phyloP scores from a whole-genome alignment of 2,329 filamentous ascomycete species.

The Diaporthe vexans region DNA sequence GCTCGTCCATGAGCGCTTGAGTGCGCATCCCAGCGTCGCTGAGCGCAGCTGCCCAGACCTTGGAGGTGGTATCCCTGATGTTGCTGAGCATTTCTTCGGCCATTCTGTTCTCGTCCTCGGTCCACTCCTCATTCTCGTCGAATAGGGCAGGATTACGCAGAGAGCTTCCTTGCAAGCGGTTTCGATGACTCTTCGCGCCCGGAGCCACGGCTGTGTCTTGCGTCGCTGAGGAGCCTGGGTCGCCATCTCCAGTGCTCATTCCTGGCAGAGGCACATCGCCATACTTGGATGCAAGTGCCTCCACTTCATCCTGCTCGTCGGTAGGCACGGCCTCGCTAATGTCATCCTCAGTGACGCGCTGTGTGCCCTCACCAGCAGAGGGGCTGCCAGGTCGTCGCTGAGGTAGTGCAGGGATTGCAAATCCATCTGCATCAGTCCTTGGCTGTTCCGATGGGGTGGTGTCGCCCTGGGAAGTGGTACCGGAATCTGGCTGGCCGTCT shows the following conservation, averaged over 20 bases:
- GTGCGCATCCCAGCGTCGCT: slow-evolving; percentile 41
- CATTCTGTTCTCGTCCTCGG: slow-evolving; percentile 73
- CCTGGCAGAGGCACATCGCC: slow-evolving; percentile 51
- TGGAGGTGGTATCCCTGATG: slow-evolving; percentile 72
- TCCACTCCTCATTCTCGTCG: slow-evolving; percentile 62
- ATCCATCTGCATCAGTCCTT: slow-evolving; percentile 74
- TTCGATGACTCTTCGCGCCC: slow-evolving; percentile 41
- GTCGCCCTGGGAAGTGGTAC: slow-evolving; percentile 42
- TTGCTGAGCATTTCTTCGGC: slow-evolving; percentile 81
- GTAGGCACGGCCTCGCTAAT: slow-evolving; percentile 37
- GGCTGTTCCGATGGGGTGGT: slow-evolving; percentile 52
- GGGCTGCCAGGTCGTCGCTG: slow-evolving; percentile 45
- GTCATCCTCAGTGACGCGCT: slow-evolving; percentile 49
- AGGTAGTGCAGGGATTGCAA: slow-evolving; percentile 71
- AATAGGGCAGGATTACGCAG: slow-evolving; percentile 45
- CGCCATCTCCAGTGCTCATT: not conserved
- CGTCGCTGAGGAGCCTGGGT: not conserved
- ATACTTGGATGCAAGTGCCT: slow-evolving; percentile 58
- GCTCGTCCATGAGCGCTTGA: slow-evolving; percentile 45
- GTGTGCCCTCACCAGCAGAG: not conserved
- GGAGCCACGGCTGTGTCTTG: not conserved
- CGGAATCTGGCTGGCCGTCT: not conserved
- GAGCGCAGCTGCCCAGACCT: slow-evolving; percentile 45
- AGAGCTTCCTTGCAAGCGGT: slow-evolving; percentile 37
- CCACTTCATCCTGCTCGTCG: slow-evolving; percentile 45